Evolutionary conservation across 208 protist species (phyloP).

Genomic region (Strigomonas galati): DNA sequence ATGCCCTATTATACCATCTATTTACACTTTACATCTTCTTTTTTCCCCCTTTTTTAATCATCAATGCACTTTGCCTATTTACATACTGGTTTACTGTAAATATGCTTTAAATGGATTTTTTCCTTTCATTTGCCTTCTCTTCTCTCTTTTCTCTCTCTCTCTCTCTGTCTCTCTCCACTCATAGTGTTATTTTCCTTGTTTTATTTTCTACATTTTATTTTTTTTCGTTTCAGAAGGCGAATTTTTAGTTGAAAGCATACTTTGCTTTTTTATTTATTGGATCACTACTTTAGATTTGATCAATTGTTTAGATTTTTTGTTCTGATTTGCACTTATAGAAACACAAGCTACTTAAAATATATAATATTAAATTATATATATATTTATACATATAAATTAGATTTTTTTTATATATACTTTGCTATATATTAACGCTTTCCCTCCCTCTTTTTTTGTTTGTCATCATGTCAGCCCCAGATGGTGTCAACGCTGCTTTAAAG

Average conservation of each 20-base stretch:
- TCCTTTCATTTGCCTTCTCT: neutral
- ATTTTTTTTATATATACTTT: conserved; percentile 7
- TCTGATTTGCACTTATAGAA: neutral
- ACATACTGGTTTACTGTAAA: neutral
- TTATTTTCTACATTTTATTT: neutral
- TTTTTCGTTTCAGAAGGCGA: neutral
- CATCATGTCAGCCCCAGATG: conserved; percentile 50
- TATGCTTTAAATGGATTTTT: neutral
- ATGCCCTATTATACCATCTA: too few species aligned
- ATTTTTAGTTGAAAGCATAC: neutral
- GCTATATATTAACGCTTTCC: neutral
- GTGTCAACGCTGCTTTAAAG: conserved; percentile 53
- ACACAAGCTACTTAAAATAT: neutral
- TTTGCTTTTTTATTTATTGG: neutral
- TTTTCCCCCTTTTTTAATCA: conserved; percentile 11
- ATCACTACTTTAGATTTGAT: too few species aligned
- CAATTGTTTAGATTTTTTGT: too few species aligned
- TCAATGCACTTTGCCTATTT: neutral
- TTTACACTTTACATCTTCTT: too few species aligned
- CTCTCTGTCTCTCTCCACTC: neutral
- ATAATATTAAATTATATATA: neutral
- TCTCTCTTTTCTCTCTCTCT: neutral
- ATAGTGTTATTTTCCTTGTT: conserved; percentile 3
- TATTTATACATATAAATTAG: conserved; percentile 4
- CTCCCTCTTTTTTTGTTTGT: conserved; percentile 21